These are phyloP conservation scores for Anthracocystis walkeri DNA, from an alignment of 1,284 basidiomycete genomes.

Conservation along the genomic window DNA sequence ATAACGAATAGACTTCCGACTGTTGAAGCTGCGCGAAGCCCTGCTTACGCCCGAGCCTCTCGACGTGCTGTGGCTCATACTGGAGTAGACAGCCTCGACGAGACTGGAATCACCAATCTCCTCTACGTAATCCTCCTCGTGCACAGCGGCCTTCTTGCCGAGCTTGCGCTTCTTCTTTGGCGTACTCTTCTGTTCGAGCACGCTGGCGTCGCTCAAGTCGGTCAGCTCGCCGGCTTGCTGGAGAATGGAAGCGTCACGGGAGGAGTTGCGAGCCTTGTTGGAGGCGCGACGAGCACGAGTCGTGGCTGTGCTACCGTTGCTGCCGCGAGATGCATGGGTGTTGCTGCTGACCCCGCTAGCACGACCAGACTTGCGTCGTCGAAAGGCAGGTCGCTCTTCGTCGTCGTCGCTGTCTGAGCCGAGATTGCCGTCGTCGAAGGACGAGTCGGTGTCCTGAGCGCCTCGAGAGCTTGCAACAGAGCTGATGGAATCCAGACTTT, in stretches of 20 bases:
- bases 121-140: conserved; percentile 56
- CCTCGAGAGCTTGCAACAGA: conserved; percentile 11
- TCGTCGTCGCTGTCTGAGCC: conserved; percentile 35
- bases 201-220: conserved; percentile 47
- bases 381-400: conserved; percentile 15
- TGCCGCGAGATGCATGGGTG: conserved; percentile 13
- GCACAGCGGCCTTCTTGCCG: conserved; percentile 50
- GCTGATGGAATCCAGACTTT: conserved; percentile 24
- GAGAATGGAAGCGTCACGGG: conserved; percentile 24
- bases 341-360: conserved; percentile 17
- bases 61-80: conserved; percentile 14
- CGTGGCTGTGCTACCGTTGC: conserved; percentile 29
- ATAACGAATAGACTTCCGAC: conserved; percentile 19
- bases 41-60: conserved; percentile 13
- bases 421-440: conserved; percentile 16
- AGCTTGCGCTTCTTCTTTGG: conserved; percentile 53
- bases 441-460: conserved; percentile 33
- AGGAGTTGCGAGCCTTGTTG: conserved; percentile 24
- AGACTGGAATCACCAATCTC: conserved; percentile 51
- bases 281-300: conserved; percentile 37
- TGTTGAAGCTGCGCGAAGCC: conserved; percentile 27
- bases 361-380: conserved; percentile 32
- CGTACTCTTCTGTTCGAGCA: conserved; percentile 27
- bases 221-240: conserved; percentile 23
- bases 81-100: conserved; percentile 44